Base-by-base conservation (phyloP, 2,329 filamentous ascomycete species). In the Nothopassalora personata region DNA sequence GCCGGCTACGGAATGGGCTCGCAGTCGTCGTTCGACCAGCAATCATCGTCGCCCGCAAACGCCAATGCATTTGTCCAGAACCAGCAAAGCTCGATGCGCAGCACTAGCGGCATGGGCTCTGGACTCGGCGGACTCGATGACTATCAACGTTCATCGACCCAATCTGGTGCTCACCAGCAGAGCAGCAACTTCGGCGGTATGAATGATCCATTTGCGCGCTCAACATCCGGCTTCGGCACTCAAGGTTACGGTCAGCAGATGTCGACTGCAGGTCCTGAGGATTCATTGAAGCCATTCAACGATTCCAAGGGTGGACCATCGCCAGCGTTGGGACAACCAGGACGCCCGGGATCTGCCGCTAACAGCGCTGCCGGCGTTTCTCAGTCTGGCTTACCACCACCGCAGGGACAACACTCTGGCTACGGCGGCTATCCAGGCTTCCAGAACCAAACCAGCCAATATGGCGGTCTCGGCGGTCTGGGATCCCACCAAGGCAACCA, bases 11-110 rank as follows among this genome's bases (percentile, higher is more conserved):
- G 76, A 60, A 81, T 81, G 75, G 78, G 77, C 61, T 76, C 79
- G 19, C 79, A 81, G 60, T 76, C 77, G 43, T 82, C 83, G 8
- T 86, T 84, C 66, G 86, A 88, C 48, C 77, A 80, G 64, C 83
- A 88, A 70, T 81, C 83, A 1, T 83, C 85, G 15, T 86, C 85
- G 23, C 85, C 86, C 10, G 85, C 83, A 34, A 86, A 84, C 61
- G 79, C 79, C 23, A 80, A 78, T 51, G 78, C 78, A 18, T 83
- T 83, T 62, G 77, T 76, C 33, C 74, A 75, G 46, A 73, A 76
- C 51, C 68, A 72, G 57, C 65, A 67, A 36, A 60, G 60, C 33
- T 75, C 76, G 15, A 72, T 78, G 65, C 77, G 79, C 56, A 78
- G 76, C 56, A 75, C 79, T 33, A 79, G 79, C 56, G 70, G 70